Evolutionary conservation across 208 protist genomes (phyloP).

Genomic region (Crithidia brevicula): DNA sequence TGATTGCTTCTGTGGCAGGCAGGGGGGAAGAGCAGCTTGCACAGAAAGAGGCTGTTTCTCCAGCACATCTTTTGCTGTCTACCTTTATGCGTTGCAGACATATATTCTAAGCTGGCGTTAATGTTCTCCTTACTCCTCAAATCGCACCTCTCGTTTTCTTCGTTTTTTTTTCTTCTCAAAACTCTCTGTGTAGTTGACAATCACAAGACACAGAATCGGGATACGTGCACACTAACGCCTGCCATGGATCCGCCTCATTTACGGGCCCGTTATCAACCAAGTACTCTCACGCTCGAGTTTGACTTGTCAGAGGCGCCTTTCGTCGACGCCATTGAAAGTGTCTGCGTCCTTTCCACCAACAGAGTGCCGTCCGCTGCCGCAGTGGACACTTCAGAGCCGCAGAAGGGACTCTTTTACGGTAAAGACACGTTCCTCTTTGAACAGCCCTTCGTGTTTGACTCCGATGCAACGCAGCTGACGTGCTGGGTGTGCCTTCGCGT

Average conservation of each 20-base stretch:
- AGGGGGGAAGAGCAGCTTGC: no score
- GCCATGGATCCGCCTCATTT: background rate
- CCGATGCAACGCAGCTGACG: background rate
- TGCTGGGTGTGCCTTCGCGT: constrained; percentile 27
- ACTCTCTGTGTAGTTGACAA: no score
- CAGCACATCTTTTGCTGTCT: background rate
- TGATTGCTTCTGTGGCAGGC: no score
- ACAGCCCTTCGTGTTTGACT: constrained; percentile 7
- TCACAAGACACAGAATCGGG: no score
- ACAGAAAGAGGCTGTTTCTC: no score
- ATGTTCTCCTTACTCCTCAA: no score
- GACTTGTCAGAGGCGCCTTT: constrained; percentile 23
- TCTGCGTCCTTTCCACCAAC: constrained; percentile 1
- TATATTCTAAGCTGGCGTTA: no score
- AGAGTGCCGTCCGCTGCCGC: background rate
- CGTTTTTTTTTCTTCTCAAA: background rate
- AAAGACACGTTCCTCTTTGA: constrained; percentile 32
- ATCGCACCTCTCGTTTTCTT: background rate
- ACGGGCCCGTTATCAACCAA: constrained; percentile 20
- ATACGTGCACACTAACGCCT: background rate
- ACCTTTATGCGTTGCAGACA: no score
- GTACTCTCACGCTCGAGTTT: constrained; percentile 21
- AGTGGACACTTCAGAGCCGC: background rate
- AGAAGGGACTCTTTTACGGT: constrained; percentile 33
- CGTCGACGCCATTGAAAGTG: constrained; percentile 19